Conservation (phyloP, 345 rosid species). For the Citrus hindsii region DNA sequence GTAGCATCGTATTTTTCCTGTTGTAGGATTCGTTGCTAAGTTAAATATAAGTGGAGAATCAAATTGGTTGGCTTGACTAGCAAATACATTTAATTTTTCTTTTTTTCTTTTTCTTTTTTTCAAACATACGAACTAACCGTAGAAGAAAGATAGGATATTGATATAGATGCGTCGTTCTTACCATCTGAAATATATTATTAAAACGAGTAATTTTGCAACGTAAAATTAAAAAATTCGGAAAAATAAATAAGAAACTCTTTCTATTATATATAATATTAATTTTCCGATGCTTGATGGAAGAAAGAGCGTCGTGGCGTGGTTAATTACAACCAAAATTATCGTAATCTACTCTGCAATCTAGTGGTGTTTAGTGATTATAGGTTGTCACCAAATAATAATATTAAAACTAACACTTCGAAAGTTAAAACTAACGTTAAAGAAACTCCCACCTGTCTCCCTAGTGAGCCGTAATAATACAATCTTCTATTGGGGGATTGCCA, state of each 20-base stretch:
- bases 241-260: neutral
- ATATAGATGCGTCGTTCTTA: too few species aligned
- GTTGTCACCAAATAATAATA: neutral
- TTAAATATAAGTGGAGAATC: neutral
- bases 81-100: neutral
- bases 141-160: too few species aligned
- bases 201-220: too few species aligned
- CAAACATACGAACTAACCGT: neutral
- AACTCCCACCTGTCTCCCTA: neutral
- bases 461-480: too few species aligned
- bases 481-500: too few species aligned
- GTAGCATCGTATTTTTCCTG: too few species aligned
- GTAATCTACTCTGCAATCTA: neutral
- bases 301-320: neutral
- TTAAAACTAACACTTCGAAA: too few species aligned
- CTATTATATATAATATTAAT: too few species aligned
- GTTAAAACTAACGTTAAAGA: too few species aligned
- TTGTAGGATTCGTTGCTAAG: neutral
- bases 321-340: neutral
- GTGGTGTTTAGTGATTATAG: neutral
- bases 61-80: neutral
- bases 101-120: neutral
- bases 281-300: neutral
- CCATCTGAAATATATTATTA: too few species aligned
- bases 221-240: too few species aligned